A percentile compares a stretch with the other conserved stretches of the same genome.
phyloP scores from a whole-genome alignment of 257 asterid species.

The Euphrasia confusa region DNA sequence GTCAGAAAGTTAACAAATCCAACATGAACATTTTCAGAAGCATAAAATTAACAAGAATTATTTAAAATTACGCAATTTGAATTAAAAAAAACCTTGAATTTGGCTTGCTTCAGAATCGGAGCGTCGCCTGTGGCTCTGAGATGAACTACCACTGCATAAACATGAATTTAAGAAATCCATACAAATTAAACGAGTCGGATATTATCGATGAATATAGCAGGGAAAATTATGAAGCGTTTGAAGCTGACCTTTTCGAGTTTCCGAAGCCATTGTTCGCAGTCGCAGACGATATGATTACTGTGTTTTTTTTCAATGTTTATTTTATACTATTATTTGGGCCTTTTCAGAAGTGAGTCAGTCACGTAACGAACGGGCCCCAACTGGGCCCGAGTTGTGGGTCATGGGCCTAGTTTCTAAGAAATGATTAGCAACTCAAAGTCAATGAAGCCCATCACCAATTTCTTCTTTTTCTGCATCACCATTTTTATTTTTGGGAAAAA shows the following conservation, averaged over 20 bases:
- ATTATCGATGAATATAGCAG: too few relatives aligned
- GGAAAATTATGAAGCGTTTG: slow-evolving; percentile 2
- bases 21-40: neutral
- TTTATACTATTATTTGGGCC: too few relatives aligned
- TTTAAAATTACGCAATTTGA: slow-evolving; percentile 2
- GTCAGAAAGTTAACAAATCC: slow-evolving; percentile 2
- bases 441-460: too few relatives aligned
- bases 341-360: too few relatives aligned
- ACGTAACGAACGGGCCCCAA: too few relatives aligned
- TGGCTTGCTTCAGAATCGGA: slow-evolving; percentile 88
- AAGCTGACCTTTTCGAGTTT: slow-evolving; percentile 54
- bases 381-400: too few relatives aligned
- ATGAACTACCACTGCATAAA: slow-evolving; percentile 72
- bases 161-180: slow-evolving; percentile 12
- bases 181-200: neutral
- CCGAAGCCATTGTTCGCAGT: slow-evolving; percentile 43
- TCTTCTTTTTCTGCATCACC: too few relatives aligned
- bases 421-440: too few relatives aligned
- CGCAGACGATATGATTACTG: neutral
- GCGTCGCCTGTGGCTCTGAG: slow-evolving; percentile 97
- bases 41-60: neutral
- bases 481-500: too few relatives aligned
- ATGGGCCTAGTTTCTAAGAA: too few relatives aligned
- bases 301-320: neutral
- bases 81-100: slow-evolving; percentile 63